These are phyloP conservation scores for Hibiscus trionum DNA, from an alignment of 345 rosid species.

Conservation along the genomic window DNA sequence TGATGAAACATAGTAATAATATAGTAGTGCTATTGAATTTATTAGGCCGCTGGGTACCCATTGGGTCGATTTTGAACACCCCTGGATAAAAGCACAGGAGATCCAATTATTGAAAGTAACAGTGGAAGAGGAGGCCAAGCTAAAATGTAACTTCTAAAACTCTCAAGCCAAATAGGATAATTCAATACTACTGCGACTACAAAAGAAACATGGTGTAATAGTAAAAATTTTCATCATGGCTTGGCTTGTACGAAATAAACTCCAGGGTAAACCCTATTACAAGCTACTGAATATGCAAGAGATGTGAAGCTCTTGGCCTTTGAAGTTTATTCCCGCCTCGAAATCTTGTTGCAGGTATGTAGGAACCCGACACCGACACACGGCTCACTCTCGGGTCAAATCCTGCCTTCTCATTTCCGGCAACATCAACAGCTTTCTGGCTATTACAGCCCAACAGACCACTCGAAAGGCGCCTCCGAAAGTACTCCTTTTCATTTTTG, in stretches of 20 bases:
- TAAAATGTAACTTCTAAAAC: too few species aligned
- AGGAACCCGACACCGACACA: conserved; percentile 18
- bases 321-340: conserved; percentile 35
- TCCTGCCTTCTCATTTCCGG: conserved; percentile 35
- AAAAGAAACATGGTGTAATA: neutral
- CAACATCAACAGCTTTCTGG: conserved; percentile 54
- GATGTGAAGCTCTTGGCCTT: conserved; percentile 22
- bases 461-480: conserved; percentile 15
- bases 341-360: conserved; percentile 30
- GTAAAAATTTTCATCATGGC: neutral
- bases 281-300: conserved; percentile 33
- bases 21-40: too few species aligned
- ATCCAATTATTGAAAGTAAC: too few species aligned
- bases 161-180: neutral
- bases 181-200: neutral
- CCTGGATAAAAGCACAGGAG: too few species aligned
- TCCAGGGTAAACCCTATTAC: neutral
- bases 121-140: neutral
- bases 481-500: conserved; percentile 14
- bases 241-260: neutral
- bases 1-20: too few species aligned
- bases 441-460: conserved; percentile 66
- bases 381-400: conserved; percentile 18
- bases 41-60: too few species aligned
- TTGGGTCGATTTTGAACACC: too few species aligned